Evolutionary conservation across 1,284 basidiomycete species (phyloP).

Genomic region (Gymnopus androsaceus): DNA sequence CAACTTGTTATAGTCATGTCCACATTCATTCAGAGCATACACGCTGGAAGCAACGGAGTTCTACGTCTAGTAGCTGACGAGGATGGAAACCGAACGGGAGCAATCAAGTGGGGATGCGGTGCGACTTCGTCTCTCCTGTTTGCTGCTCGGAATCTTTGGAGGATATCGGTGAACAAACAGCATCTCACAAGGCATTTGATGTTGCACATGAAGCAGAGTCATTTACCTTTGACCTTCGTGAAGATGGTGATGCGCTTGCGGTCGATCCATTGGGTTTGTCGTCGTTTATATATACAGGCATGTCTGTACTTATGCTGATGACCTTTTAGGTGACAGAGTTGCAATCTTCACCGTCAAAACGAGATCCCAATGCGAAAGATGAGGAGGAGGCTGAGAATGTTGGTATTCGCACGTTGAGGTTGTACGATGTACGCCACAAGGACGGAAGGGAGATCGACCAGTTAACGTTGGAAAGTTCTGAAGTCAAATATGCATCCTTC

Average conservation of each 20-base stretch:
- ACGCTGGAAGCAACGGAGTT: too few relatives aligned
- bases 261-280: conserved; percentile 46
- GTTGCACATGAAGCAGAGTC: conserved; percentile 16
- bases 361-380: neutral
- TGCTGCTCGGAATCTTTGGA: conserved; percentile 55
- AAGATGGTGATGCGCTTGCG: conserved; percentile 56
- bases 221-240: conserved; percentile 44
- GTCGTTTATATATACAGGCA: neutral
- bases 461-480: conserved; percentile 31
- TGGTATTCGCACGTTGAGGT: conserved; percentile 41
- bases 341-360: conserved; percentile 44
- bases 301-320: neutral
- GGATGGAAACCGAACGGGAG: conserved; percentile 40
- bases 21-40: too few relatives aligned
- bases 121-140: conserved; percentile 46
- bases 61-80: too few relatives aligned
- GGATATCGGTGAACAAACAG: conserved; percentile 38
- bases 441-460: conserved; percentile 34
- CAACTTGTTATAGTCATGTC: too few relatives aligned
- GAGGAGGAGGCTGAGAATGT: conserved; percentile 22
- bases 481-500: conserved; percentile 53
- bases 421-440: conserved; percentile 53
- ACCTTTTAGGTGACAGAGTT: conserved; percentile 39
- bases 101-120: conserved; percentile 56
- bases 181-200: conserved; percentile 59